Conservation (phyloP, 2,329 filamentous ascomycete genomes). For the Sarocladium brachiariae region DNA sequence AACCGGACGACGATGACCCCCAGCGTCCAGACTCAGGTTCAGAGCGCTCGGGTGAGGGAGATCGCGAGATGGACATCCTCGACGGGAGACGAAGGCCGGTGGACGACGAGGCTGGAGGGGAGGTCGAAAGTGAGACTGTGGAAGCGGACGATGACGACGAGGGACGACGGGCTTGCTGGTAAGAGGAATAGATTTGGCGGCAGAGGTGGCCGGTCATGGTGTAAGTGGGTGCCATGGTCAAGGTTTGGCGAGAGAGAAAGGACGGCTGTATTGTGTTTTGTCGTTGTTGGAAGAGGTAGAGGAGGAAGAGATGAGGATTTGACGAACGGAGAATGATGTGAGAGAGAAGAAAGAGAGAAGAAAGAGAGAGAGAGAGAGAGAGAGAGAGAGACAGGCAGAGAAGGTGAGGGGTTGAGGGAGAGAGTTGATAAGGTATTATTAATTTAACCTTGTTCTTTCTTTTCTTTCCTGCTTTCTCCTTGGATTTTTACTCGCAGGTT, state of each 20-base stretch:
- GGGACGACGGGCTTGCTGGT: constrained; percentile 23
- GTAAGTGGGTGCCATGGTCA: constrained; percentile 49
- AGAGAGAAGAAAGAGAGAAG: no score
- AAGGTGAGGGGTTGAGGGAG: no score
- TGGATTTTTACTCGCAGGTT: no score
- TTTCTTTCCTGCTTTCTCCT: no score
- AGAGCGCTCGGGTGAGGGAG: constrained; percentile 5
- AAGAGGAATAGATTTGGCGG: constrained; percentile 54
- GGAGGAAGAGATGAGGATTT: no score
- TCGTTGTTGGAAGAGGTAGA: no score
- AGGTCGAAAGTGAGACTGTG: constrained; percentile 19
- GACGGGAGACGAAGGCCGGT: constrained; percentile 9
- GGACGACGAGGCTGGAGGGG: neutral
- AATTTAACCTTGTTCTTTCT: no score
- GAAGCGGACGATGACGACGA: constrained; percentile 20
- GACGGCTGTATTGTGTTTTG: no score
- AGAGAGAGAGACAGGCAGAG: no score
- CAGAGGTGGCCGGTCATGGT: constrained; percentile 56
- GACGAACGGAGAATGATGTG: no score
- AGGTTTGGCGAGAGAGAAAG: neutral
- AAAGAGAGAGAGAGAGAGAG: no score
- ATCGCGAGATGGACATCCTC: constrained; percentile 8
- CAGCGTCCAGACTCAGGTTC: neutral
- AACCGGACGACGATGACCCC: constrained; percentile 6
- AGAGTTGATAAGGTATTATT: no score